Evolutionary conservation across 2,329 filamentous ascomycete species (phyloP).

Genomic region (Penicillium fuscoglaucum): DNA sequence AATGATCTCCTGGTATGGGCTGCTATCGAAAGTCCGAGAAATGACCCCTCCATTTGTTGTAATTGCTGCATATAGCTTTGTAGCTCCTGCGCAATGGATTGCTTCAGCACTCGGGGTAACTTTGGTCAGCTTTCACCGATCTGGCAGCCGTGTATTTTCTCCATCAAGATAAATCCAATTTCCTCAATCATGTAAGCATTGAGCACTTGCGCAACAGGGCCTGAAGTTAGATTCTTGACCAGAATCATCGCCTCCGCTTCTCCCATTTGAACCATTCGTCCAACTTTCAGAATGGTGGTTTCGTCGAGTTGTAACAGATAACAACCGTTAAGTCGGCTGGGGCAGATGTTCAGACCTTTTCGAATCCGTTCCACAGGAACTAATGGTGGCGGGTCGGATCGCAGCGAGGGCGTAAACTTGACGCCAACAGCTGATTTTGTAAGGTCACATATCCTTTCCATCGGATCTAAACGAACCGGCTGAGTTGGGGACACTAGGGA

Average conservation of each 20-base stretch:
- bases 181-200: neutral
- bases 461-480: neutral
- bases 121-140: neutral
- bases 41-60: neutral
- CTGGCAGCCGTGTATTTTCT: neutral
- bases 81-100: neutral
- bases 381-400: neutral
- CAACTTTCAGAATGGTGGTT: neutral
- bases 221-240: neutral
- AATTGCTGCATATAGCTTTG: neutral
- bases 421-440: neutral
- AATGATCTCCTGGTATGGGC: neutral
- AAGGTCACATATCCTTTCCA: neutral
- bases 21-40: neutral
- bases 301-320: neutral
- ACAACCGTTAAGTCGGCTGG: neutral
- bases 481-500: neutral
- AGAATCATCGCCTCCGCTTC: neutral
- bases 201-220: neutral
- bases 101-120: neutral
- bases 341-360: too few species aligned
- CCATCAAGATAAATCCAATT: neutral
- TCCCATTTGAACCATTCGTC: neutral
- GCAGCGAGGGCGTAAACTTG: neutral
- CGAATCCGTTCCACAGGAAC: neutral